Percentiles rank a stretch among this genome's conserved stretches.
Conservation (phyloP, 2,329 filamentous ascomycete species). For the Diaporthe amygdali region DNA sequence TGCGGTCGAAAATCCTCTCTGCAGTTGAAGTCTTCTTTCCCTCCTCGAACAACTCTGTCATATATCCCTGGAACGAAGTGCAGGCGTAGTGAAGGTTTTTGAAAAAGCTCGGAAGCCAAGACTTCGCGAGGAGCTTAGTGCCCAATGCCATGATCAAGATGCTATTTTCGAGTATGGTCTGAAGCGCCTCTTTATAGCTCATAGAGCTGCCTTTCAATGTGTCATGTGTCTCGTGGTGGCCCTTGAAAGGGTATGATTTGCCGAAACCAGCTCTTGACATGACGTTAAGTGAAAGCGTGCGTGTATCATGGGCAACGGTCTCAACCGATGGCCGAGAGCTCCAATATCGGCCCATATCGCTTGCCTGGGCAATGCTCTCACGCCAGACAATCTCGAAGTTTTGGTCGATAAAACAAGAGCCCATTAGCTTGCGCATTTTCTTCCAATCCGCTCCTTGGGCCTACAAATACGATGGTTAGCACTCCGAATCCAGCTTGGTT, state of each 20-base stretch:
- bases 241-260: slow-evolving; percentile 36
- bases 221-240: slow-evolving; percentile 28
- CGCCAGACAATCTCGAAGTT: slow-evolving; percentile 36
- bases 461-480: not conserved
- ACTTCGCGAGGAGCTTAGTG: slow-evolving; percentile 36
- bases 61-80: slow-evolving; percentile 33
- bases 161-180: slow-evolving; percentile 36
- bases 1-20: not conserved
- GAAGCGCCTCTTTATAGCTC: slow-evolving; percentile 35
- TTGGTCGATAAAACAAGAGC: slow-evolving; percentile 35
- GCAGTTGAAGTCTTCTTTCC: slow-evolving; percentile 27
- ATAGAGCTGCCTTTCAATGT: slow-evolving; percentile 19
- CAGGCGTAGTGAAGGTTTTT: slow-evolving; percentile 30
- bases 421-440: slow-evolving; percentile 32
- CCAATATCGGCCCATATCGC: slow-evolving; percentile 37
- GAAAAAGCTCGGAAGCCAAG: slow-evolving; percentile 55
- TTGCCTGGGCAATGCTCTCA: slow-evolving; percentile 30
- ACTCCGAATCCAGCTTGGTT: too few relatives aligned
- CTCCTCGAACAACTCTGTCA: slow-evolving; percentile 36
- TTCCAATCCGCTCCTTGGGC: slow-evolving; percentile 28
- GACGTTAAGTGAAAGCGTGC: slow-evolving; percentile 35
- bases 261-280: slow-evolving; percentile 37
- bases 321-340: slow-evolving; percentile 26
- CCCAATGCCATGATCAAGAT: slow-evolving; percentile 36
- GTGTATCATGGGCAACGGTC: slow-evolving; percentile 31